A percentile compares a stretch with the other conserved stretches of the same genome.
Conservation (phyloP, 495 filamentous ascomycete species). For the Talaromyces stipitatus region DNA sequence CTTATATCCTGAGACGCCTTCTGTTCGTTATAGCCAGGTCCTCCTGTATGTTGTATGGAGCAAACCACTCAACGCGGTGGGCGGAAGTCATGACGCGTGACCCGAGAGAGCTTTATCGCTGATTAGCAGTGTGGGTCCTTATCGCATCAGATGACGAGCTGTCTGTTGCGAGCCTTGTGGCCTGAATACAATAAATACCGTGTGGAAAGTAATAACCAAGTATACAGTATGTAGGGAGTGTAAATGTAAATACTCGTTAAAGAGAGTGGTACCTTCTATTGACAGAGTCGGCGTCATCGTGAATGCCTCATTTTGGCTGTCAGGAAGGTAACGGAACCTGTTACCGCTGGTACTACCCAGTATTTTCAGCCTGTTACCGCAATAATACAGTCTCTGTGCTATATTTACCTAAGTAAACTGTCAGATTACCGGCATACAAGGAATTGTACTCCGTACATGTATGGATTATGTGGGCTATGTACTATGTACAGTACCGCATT, state of each 20-base stretch:
- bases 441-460: too few relatives aligned
- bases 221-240: too few relatives aligned
- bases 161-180: not conserved
- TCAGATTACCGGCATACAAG: not conserved
- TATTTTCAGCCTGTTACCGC: not conserved
- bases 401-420: too few relatives aligned
- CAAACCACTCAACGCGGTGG: not conserved
- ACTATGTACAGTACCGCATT: not conserved
- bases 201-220: too few relatives aligned
- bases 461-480: not conserved
- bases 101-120: not conserved
- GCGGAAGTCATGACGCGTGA: not conserved
- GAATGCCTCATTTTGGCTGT: not conserved
- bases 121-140: not conserved
- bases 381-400: not conserved
- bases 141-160: conserved; percentile 5
- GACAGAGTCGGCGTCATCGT: not conserved
- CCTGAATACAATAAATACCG: too few relatives aligned
- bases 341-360: not conserved
- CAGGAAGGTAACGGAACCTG: not conserved
- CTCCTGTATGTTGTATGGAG: not conserved
- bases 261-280: too few relatives aligned
- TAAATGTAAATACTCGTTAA: too few relatives aligned
- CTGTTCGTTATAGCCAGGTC: too few relatives aligned
- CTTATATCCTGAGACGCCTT: too few relatives aligned